A percentile compares a stretch with the other conserved stretches of the same genome.
Conservation (phyloP, 2,329 filamentous ascomycete species). For the Phyllosticta paracitricarpa region DNA sequence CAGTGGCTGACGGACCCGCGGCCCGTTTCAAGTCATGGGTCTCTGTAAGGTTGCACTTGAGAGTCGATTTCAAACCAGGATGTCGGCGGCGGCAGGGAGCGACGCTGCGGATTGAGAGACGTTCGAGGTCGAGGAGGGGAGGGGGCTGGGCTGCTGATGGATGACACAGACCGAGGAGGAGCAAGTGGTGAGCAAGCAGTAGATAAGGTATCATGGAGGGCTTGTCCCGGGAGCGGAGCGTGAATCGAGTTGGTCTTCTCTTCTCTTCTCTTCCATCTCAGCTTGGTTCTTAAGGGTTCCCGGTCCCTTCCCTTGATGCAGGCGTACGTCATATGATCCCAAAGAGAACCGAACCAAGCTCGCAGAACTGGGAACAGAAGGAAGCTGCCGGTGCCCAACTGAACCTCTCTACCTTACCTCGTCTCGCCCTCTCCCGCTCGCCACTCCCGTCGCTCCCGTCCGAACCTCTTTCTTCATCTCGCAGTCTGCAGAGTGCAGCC, state of each 20-base stretch:
- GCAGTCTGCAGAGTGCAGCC: background rate
- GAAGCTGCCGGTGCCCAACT: slow-evolving; percentile 6
- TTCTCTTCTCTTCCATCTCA: no score
- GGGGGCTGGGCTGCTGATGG: background rate
- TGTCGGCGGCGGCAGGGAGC: background rate
- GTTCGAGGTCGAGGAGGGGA: background rate
- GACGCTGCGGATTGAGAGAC: background rate
- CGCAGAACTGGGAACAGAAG: slow-evolving; percentile 8
- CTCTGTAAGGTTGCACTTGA: background rate
- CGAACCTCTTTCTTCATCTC: background rate
- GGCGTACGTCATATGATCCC: slow-evolving; percentile 7
- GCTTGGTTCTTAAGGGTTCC: no score
- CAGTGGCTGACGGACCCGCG: background rate
- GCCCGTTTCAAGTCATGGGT: background rate
- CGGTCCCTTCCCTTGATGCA: background rate
- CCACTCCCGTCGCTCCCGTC: background rate
- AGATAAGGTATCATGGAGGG: background rate
- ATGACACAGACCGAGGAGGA: background rate
- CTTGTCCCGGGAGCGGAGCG: no score
- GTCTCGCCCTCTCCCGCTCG: slow-evolving; percentile 3
- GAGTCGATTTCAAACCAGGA: background rate
- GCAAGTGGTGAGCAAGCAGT: no score
- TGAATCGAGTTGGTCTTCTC: no score
- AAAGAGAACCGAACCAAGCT: slow-evolving; percentile 1
- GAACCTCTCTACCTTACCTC: background rate